Evolutionary conservation across 768 basidiomycete species (phyloP).

Genomic region (Mycena amicta): DNA sequence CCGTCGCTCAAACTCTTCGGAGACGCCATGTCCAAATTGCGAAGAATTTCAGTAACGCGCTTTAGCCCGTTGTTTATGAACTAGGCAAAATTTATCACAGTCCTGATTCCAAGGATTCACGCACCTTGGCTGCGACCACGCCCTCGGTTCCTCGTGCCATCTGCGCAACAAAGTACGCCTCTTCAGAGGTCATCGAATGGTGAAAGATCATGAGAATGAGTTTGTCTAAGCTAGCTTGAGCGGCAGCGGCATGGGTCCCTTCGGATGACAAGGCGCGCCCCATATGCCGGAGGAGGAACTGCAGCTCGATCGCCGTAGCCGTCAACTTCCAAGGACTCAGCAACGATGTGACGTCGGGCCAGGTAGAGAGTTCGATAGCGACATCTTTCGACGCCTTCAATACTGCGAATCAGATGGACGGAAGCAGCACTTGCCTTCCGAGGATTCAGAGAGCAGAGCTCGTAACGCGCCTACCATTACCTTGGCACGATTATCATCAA

Average conservation of each 20-base stretch:
- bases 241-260: slow-evolving; percentile 51
- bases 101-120: slow-evolving; percentile 3
- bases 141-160: slow-evolving; percentile 73
- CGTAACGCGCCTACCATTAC: slow-evolving; percentile 68
- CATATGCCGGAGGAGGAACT: slow-evolving; percentile 73
- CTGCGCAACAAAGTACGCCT: slow-evolving; percentile 83
- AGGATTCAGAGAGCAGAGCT: slow-evolving; percentile 67
- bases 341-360: slow-evolving; percentile 63
- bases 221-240: slow-evolving; percentile 62
- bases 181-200: slow-evolving; percentile 74
- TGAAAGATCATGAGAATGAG: slow-evolving; percentile 70
- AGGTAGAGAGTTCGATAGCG: slow-evolving; percentile 56
- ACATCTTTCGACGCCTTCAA: neutral
- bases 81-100: slow-evolving; percentile 35
- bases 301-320: slow-evolving; percentile 78
- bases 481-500: slow-evolving; percentile 56
- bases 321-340: slow-evolving; percentile 85
- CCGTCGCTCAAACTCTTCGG: slow-evolving; percentile 38
- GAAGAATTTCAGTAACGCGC: slow-evolving; percentile 60
- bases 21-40: slow-evolving; percentile 32
- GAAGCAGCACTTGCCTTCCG: slow-evolving; percentile 48
- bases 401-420: neutral
- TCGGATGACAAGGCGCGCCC: slow-evolving; percentile 68
- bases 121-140: slow-evolving; percentile 69
- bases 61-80: slow-evolving; percentile 77